These are phyloP conservation scores for Termitomyces sp. DNA, from an alignment of 1,284 basidiomycete genomes.

Conservation along the genomic window DNA sequence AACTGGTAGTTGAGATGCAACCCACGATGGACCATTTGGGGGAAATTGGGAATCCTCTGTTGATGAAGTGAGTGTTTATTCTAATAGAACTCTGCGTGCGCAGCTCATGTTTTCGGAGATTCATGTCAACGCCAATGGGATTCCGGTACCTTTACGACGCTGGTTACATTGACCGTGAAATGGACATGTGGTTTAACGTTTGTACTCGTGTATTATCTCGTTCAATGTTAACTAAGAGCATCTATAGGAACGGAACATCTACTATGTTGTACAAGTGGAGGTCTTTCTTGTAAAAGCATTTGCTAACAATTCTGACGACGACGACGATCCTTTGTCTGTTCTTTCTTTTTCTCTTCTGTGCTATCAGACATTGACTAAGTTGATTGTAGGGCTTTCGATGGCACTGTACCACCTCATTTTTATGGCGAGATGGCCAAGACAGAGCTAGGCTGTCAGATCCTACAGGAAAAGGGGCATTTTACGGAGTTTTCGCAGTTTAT, in stretches of 20 bases:
- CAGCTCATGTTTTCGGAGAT: slow-evolving; percentile 44
- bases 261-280: slow-evolving; percentile 86
- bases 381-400: slow-evolving; percentile 65
- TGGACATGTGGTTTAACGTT: slow-evolving; percentile 95
- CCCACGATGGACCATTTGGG: slow-evolving; percentile 95
- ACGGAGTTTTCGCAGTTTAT: slow-evolving; percentile 89
- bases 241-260: slow-evolving; percentile 76
- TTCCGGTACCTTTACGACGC: slow-evolving; percentile 90
- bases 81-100: background rate
- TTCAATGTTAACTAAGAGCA: background rate
- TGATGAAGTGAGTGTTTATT: slow-evolving; percentile 71
- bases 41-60: slow-evolving; percentile 83
- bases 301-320: slow-evolving; percentile 52
- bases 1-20: slow-evolving; percentile 90
- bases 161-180: slow-evolving; percentile 90
- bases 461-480: slow-evolving; percentile 90
- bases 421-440: slow-evolving; percentile 98
- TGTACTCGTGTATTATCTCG: slow-evolving; percentile 21
- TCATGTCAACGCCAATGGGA: slow-evolving; percentile 91
- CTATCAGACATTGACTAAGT: background rate
- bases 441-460: slow-evolving; percentile 84
- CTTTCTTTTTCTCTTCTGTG: background rate
- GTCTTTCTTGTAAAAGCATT: slow-evolving; percentile 79
- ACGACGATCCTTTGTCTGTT: slow-evolving; percentile 59
- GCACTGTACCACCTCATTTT: slow-evolving; percentile 90